Base-by-base conservation (phyloP, 2,329 filamentous ascomycete species). In the Talaromyces sp. region DNA sequence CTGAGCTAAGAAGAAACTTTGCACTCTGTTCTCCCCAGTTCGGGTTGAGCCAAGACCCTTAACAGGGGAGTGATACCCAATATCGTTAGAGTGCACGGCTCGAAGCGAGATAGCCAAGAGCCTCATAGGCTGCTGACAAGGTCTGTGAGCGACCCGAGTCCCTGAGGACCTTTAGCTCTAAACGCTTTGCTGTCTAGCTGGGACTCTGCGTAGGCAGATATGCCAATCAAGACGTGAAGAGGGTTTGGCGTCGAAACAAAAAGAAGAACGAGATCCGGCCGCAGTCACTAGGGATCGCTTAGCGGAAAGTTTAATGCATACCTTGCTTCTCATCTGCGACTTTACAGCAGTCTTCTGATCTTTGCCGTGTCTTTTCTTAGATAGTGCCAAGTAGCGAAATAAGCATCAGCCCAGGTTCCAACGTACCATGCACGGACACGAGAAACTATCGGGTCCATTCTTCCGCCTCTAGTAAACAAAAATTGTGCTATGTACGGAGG, bases 91-190 rank as follows among this genome's bases (percentile, higher is more conserved):
- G 24, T 4, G 16, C 19, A 45, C 56, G 56, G 56, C 56, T 59
- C 27, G 56, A 45, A 59, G 37, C 60, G 60, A 62, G 60, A 22
- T 45, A 2, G 13, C 35, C 10, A 45, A 57, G 58, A 61, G 47
- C 43, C 41, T 52, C 19, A 62, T 65, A 65, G 63, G 58, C 22
- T 31, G 41, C 33, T 35, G 41, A 58, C 45, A 60, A 41, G 56
- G 33, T 50, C 37, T 47, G 60, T 54, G 60, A 39, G 60, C 22
- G 37, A 60, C 33, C 45, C 33, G 54, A 64, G 54, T 19, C 14
- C 24, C 24, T 59, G 16, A 45, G n/a, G 14, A 59, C 35, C 22
- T 27, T 45, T 27, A 8, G 56, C 35, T 33, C 27, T 31, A 35
- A 59, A 16, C 62, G 4, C n/a, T 65, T 43, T 49, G 24, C 31